These are phyloP conservation scores for Colletotrichum sp. DNA, from an alignment of 2,329 filamentous ascomycete species.

Conservation along the genomic window DNA sequence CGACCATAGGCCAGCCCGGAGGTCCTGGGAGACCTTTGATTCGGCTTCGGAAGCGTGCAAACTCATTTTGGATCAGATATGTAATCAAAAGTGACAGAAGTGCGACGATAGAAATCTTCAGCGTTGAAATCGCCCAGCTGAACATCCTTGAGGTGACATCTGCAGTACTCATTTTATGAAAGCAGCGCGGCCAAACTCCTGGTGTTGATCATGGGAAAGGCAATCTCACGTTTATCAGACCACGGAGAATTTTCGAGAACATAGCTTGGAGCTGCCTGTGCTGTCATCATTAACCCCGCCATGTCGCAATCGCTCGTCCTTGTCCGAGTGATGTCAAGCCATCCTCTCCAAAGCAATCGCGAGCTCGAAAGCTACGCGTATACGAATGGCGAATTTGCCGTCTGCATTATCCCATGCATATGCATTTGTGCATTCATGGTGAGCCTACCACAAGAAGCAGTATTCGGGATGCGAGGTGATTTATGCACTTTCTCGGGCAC, in stretches of 20 bases:
- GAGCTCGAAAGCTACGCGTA: neutral
- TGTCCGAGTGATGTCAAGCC: neutral
- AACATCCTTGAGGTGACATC: neutral
- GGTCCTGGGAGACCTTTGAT: slow-evolving; percentile 19
- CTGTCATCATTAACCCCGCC: neutral
- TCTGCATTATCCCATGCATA: neutral
- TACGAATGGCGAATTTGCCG: neutral
- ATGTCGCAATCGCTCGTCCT: neutral
- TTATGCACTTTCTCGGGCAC: neutral
- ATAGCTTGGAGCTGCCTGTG: neutral
- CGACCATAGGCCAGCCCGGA: slow-evolving; percentile 13
- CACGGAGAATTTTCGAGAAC: neutral
- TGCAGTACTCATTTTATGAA: neutral
- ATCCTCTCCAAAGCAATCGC: neutral
- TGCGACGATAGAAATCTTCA: neutral
- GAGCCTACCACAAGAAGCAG: neutral
- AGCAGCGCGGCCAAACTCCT: neutral
- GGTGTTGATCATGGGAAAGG: neutral
- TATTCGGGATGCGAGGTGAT: neutral
- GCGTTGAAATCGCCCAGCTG: neutral
- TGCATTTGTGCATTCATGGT: neutral
- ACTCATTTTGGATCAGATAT: neutral
- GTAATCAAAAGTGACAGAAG: neutral
- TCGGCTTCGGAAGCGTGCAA: neutral
- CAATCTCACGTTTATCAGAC: neutral